These are phyloP conservation scores for Parathielavia hyrcaniae DNA, from an alignment of 495 filamentous ascomycete genomes.

Conservation along the genomic window DNA sequence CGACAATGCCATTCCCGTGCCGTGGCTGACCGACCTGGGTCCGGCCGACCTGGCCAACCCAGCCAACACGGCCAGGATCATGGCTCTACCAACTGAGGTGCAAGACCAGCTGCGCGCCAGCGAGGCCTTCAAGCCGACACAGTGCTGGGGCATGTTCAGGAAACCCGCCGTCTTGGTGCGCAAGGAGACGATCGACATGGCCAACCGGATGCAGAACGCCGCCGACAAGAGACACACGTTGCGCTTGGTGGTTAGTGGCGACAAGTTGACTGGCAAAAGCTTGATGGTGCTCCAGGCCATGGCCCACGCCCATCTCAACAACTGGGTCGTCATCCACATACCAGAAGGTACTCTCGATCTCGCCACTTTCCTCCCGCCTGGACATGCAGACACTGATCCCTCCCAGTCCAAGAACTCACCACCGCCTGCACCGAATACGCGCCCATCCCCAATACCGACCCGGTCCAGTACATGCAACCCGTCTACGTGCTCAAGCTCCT, in stretches of 20 bases:
- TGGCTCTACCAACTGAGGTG: conserved; percentile 60
- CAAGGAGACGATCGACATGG: conserved; percentile 65
- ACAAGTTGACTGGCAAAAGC: conserved; percentile 73
- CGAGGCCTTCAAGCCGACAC: conserved; percentile 85
- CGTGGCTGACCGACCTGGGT: conserved; percentile 55
- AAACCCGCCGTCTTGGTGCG: conserved; percentile 70
- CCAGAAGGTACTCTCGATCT: conserved; percentile 62
- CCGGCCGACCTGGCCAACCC: conserved; percentile 49
- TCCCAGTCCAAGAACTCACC: conserved; percentile 70
- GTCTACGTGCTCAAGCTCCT: conserved; percentile 67
- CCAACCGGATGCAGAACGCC: conserved; percentile 49
- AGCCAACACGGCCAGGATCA: conserved; percentile 54
- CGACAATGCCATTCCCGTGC: conserved; percentile 76
- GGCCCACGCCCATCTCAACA: conserved; percentile 71
- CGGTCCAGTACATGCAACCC: conserved; percentile 66
- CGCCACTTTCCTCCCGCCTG: background rate
- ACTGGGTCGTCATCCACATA: conserved; percentile 83
- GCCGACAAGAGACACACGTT: conserved; percentile 53
- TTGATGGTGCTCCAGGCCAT: conserved; percentile 78
- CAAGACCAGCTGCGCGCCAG: conserved; percentile 72
- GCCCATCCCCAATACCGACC: conserved; percentile 50
- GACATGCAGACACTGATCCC: conserved; percentile 1
- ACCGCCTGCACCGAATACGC: conserved; percentile 74
- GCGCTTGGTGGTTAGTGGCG: conserved; percentile 65
- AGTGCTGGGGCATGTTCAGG: conserved; percentile 82